These are phyloP conservation scores for Solanum virginianum DNA, from an alignment of 257 asterid genomes.

Conservation along the genomic window DNA sequence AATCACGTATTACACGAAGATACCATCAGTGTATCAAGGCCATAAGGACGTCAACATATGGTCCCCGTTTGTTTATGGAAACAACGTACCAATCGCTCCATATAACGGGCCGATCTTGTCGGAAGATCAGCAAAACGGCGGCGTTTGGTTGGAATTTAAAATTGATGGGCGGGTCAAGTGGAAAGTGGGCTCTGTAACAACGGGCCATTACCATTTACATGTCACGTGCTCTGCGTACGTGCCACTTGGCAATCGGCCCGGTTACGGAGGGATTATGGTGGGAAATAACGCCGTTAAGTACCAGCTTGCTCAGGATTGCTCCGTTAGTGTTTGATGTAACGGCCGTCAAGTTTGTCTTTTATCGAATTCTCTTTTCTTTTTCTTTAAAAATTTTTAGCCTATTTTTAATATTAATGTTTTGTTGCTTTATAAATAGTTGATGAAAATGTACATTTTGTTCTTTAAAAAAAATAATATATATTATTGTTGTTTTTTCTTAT, in stretches of 20 bases:
- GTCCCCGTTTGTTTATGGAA: conserved; percentile 71
- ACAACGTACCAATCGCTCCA: conserved; percentile 67
- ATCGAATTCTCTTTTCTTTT: neutral
- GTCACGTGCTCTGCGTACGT: conserved; percentile 58
- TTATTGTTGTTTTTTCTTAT: too few relatives aligned
- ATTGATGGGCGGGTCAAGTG: conserved; percentile 65
- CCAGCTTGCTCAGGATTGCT: conserved; percentile 50
- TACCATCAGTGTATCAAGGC: conserved; percentile 73
- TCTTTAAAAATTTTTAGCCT: neutral
- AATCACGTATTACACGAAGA: conserved; percentile 55
- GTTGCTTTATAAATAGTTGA: neutral
- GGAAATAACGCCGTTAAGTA: conserved; percentile 51
- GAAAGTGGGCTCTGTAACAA: conserved; percentile 46
- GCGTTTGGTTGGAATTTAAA: conserved; percentile 27
- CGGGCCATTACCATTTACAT: conserved; percentile 70
- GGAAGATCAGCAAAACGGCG: conserved; percentile 48
- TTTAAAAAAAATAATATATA: neutral
- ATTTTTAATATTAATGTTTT: neutral
- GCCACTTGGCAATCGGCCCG: conserved; percentile 32
- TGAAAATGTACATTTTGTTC: neutral
- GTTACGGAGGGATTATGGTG: conserved; percentile 27
- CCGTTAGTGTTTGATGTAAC: conserved; percentile 36
- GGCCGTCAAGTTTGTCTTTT: neutral
- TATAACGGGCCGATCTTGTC: conserved; percentile 46
- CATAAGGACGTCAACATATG: conserved; percentile 66